Percentiles rank a stretch among this genome's conserved stretches.
Evolutionary conservation across 805 yeast genomes (phyloP).

Genomic region (Isabelozyma rhagii): DNA sequence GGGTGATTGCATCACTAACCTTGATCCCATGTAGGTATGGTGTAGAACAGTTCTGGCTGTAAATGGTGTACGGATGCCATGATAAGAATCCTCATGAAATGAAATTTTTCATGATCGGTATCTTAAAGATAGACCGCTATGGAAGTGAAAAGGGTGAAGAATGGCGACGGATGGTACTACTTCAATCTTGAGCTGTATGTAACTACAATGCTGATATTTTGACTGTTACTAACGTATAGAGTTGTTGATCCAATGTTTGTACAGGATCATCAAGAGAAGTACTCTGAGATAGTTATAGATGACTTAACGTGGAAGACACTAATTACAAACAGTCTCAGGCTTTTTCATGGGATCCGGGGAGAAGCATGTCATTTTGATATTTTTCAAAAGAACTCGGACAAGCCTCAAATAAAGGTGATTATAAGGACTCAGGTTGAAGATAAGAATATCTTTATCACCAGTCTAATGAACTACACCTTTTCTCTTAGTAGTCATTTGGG

Average conservation of each 20-base stretch:
- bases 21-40: too few relatives aligned
- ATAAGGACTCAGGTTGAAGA: conserved; percentile 30
- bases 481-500: conserved; percentile 23
- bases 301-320: conserved; percentile 30
- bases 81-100: neutral
- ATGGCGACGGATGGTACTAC: conserved; percentile 17
- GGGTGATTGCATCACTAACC: too few relatives aligned
- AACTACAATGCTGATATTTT: neutral
- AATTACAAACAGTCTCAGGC: conserved; percentile 17
- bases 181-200: conserved; percentile 21
- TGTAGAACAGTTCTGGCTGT: too few relatives aligned
- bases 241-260: conserved; percentile 12
- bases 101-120: neutral
- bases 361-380: conserved; percentile 29
- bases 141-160: neutral
- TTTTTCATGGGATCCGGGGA: conserved; percentile 32
- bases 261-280: conserved; percentile 6
- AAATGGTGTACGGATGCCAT: neutral
- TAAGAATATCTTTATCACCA: conserved; percentile 22
- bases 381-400: conserved; percentile 10
- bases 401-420: conserved; percentile 11
- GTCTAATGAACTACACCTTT: conserved; percentile 29
- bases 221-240: conserved; percentile 7
- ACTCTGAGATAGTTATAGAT: conserved; percentile 18
- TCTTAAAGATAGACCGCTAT: neutral